phyloP scores from a whole-genome alignment of 192 early-diverging fungal species.

The Physocladia obscura region DNA sequence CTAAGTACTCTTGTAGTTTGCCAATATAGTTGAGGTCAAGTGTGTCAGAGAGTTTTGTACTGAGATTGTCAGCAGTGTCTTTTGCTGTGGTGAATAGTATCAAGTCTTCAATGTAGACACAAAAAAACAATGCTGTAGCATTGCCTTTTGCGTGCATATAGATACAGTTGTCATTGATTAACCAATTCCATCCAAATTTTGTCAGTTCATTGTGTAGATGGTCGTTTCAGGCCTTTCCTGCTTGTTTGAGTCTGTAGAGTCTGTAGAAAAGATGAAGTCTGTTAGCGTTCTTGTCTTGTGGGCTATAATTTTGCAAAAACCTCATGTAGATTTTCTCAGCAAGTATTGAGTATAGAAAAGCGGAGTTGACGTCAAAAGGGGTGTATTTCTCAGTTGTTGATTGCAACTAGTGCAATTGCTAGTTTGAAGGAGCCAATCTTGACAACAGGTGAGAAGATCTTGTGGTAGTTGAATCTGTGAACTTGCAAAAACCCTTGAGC shows the following conservation, averaged over 20 bases:
- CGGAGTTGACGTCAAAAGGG: conserved; percentile 39
- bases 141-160: conserved; percentile 5
- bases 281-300: neutral
- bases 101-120: conserved; percentile 44
- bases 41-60: neutral
- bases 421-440: conserved; percentile 18
- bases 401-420: conserved; percentile 11
- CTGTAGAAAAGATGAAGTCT: neutral
- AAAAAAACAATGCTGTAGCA: neutral
- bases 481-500: conserved; percentile 39
- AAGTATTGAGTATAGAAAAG: conserved; percentile 35
- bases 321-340: conserved; percentile 31
- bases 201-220: neutral
- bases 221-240: conserved; percentile 13
- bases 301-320: conserved; percentile 23
- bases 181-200: neutral
- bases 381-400: conserved; percentile 8
- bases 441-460: conserved; percentile 46
- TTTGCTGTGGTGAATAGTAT: conserved; percentile 12
- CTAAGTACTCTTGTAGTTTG: neutral
- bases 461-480: conserved; percentile 34
- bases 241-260: conserved; percentile 33
- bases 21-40: neutral
- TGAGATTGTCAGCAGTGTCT: neutral
- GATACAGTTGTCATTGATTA: conserved; percentile 7